Base-by-base conservation (phyloP, 2,329 filamentous ascomycete species). In the Clarireedia hainanense region DNA sequence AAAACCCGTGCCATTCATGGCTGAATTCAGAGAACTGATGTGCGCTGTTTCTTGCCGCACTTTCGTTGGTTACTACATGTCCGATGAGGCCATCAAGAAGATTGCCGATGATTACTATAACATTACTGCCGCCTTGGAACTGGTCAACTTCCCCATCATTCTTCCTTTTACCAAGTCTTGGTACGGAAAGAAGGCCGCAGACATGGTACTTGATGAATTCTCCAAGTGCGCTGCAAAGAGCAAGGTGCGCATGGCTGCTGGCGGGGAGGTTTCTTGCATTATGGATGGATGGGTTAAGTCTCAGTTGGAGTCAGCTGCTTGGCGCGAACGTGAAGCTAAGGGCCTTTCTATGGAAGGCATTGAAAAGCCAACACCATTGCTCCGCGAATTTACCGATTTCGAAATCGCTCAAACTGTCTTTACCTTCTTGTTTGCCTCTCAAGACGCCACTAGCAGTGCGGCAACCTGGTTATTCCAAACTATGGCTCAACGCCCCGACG, bases 141-240 rank as follows among this genome's bases (percentile, higher is more conserved):
- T 97, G 47, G 94, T 99, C 78, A 97, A 97, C 78, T 96, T 97
- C 77, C 92, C 94, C 58, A 88, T 97, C 74, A 96, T 97, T 70
- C 74, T 97, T 42, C 92, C 92, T 40, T 97, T 83, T 78, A 96
- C 91, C 70, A 92, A 91, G 77, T 91, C 91, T 5, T 97, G 91
- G 91, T 95, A 95, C 69, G 94, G 92, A 66, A 96, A 96, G 80
- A 95, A 91, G 76, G 90, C 91, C 30, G 85, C 92, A 57, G 89
- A 96, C 68, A 90, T 95, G 85, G 90, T 96, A 36, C 78, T 97
- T 62, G 80, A 80, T 49, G 91, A 96, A 71, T 97, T 97, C 69
- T 76, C 86, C 70, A 91, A 90, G 74, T 96, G 92, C 69, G 88
- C 92, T 47, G 89, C 90, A 60, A 96, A 96, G 79, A 88, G 88